Base-by-base conservation (phyloP, 306 rosid species). In the Acacia acuminata region DNA sequence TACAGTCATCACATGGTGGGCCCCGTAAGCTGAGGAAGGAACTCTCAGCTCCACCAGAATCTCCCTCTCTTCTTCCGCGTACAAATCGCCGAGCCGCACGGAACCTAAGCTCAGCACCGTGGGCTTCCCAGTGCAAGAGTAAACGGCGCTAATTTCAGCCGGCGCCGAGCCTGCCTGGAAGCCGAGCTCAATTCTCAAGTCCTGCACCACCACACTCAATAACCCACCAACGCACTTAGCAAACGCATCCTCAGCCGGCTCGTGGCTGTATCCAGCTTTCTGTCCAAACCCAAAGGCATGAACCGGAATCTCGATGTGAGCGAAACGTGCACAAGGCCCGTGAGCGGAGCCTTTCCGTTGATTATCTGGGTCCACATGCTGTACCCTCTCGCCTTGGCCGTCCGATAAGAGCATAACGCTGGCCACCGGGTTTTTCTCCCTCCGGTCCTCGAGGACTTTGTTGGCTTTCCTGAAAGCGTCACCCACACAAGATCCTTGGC, bases 1-100 rank as follows among this genome's bases (percentile, higher is more conserved):
- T 22, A 85, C 83, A 2, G 84, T 85, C 90, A 91, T 86, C 79
- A 85, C 82, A 8, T 79, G 89, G 77, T 78, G 89, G 88, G 81
- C 6, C 47, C 86, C 83, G 0, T 24, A 40, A 2, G 85, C 86
- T 13, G 82, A 44, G 13, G 79, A 44, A 7, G 93, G 88, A 20
- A 89, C 82, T 19, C 84, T 79, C 13, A 91, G 47, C 81, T 91
- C 96, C 61, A 91, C 84, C 12, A 91, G 81, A 17, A 91, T 63
- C 77, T 89, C 93, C 72, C 85, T 83, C 83, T 90, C 92, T 30
- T 91, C 93, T 64, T 85, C 93, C 1, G 90, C 92, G 87, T 89
- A 89, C 66, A 91, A 73, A 61, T 91, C 92, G 11, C 95, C 93
- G 7, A 91, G 78, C 82, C 90, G 81, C 24, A 87, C 79, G 0